These are phyloP conservation scores for Combretum micranthum DNA, from an alignment of 345 rosid genomes.

Conservation along the genomic window DNA sequence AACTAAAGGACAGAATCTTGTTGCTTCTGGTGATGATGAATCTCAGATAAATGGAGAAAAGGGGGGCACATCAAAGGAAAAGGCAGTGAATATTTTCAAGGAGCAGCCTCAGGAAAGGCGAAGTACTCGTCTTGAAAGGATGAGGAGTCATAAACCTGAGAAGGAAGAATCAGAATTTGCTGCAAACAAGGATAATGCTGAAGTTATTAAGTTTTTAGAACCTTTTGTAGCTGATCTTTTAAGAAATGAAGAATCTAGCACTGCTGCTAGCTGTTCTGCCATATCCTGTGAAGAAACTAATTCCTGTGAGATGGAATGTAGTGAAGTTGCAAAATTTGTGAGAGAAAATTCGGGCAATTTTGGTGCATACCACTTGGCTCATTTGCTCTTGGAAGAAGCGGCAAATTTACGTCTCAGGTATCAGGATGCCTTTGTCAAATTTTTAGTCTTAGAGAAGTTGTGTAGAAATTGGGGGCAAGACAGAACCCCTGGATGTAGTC, in stretches of 20 bases:
- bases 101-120: conserved; percentile 95
- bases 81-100: conserved; percentile 38
- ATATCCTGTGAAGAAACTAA: conserved; percentile 28
- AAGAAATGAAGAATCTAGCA: conserved; percentile 26
- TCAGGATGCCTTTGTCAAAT: conserved; percentile 48
- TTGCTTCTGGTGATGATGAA: conserved; percentile 26
- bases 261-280: conserved; percentile 26
- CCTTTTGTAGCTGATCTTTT: conserved; percentile 43
- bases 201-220: conserved; percentile 67
- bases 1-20: conserved; percentile 27
- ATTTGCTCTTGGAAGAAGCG: conserved; percentile 75
- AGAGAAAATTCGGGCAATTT: conserved; percentile 56
- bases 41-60: conserved; percentile 40
- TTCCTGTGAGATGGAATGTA: conserved; percentile 37
- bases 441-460: conserved; percentile 77
- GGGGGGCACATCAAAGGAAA: conserved; percentile 39
- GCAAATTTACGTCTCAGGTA: conserved; percentile 35
- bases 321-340: conserved; percentile 47
- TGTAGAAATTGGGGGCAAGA: conserved; percentile 80
- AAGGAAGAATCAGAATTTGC: conserved; percentile 75
- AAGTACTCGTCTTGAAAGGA: conserved; percentile 93
- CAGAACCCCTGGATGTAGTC: conserved; percentile 78
- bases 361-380: conserved; percentile 87
- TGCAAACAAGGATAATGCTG: conserved; percentile 50
- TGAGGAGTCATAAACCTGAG: conserved; percentile 88